These are phyloP conservation scores for Penicillium cosmopolitanum DNA, from an alignment of 495 filamentous ascomycete genomes.

Conservation along the genomic window DNA sequence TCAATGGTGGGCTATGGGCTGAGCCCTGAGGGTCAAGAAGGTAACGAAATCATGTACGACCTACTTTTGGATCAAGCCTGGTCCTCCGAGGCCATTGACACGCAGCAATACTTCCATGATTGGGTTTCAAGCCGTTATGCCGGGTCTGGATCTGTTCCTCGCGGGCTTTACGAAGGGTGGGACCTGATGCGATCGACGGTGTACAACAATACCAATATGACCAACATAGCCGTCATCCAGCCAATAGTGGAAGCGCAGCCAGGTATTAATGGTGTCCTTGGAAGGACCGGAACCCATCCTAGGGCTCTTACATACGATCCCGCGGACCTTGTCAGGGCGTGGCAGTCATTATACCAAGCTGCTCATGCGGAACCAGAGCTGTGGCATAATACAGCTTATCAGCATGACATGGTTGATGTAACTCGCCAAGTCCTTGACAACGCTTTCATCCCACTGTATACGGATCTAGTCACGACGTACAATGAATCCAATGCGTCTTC, in stretches of 20 bases:
- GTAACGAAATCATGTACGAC: conserved; percentile 59
- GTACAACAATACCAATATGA: conserved; percentile 57
- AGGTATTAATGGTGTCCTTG: conserved; percentile 40
- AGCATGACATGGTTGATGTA: conserved; percentile 55
- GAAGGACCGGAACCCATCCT: conserved; percentile 42
- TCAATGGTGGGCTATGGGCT: conserved; percentile 51
- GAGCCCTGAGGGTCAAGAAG: conserved; percentile 56
- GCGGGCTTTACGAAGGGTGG: conserved; percentile 49
- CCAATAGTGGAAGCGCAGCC: conserved; percentile 52
- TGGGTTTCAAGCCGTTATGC: conserved; percentile 53
- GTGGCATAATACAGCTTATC: conserved; percentile 50
- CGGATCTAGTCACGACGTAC: conserved; percentile 38
- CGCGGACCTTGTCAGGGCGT: conserved; percentile 39
- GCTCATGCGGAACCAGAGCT: conserved; percentile 36
- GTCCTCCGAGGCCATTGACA: conserved; percentile 47
- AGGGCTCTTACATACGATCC: conserved; percentile 52
- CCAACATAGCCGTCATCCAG: conserved; percentile 45
- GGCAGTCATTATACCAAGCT: conserved; percentile 45
- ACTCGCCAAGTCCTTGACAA: conserved; percentile 56
- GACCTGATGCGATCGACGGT: conserved; percentile 50
- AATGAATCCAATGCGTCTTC: conserved; percentile 26
- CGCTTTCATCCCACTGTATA: conserved; percentile 47
- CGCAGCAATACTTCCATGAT: conserved; percentile 46
- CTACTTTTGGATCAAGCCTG: conserved; percentile 57
- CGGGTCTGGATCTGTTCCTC: conserved; percentile 35